These are phyloP conservation scores for Centrapalus pauciflorus DNA, from an alignment of 129 eudicot species.

Conservation along the genomic window DNA sequence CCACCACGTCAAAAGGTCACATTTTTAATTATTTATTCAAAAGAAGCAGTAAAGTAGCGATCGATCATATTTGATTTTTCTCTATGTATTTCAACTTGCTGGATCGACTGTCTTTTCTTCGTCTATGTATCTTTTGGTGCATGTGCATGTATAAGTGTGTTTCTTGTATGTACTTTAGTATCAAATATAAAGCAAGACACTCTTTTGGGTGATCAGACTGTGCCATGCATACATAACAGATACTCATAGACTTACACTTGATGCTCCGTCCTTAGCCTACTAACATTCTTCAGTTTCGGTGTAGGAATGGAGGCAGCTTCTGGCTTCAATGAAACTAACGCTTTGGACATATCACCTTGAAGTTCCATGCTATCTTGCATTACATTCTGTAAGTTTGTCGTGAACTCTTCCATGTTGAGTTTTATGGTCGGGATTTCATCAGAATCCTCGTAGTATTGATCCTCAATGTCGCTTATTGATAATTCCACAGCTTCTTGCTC, in stretches of 20 bases:
- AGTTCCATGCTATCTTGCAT: conserved; percentile 56
- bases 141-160: no score
- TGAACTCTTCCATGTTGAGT: conserved; percentile 64
- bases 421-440: conserved; percentile 89
- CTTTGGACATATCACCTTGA: conserved; percentile 60
- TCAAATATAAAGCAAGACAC: no score
- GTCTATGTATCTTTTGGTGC: no score
- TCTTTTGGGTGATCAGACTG: no score
- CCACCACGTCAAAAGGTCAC: no score
- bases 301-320: conserved; percentile 62
- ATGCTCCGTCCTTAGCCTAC: conserved; percentile 88
- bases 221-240: no score
- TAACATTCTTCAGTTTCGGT: conserved; percentile 76
- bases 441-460: conserved; percentile 64
- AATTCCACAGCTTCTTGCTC: conserved; percentile 50
- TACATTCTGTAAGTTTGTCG: conserved; percentile 41
- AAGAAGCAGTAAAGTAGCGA: no score
- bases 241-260: conserved; percentile 94
- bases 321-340: conserved; percentile 59
- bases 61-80: no score
- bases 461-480: conserved; percentile 72
- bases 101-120: no score
- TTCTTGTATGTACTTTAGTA: no score
- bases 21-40: no score
- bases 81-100: no score